These are phyloP conservation scores for Avena eriantha DNA, from an alignment of 176 grass and related monocot genomes.

Conservation along the genomic window DNA sequence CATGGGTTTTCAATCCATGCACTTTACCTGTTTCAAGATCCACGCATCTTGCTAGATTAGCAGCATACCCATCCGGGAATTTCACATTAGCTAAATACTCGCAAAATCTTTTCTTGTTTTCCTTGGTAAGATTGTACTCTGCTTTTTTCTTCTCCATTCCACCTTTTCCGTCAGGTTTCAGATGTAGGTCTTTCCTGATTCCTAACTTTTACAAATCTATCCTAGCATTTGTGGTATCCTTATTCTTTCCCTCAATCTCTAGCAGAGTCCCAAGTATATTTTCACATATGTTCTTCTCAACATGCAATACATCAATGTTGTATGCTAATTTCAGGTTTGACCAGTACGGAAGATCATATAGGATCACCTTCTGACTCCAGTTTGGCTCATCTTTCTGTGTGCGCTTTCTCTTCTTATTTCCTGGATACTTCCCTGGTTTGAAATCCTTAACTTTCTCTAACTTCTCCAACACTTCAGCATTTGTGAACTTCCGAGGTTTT, in stretches of 20 bases:
- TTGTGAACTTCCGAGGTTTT: too few species aligned
- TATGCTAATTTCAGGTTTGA: too few species aligned
- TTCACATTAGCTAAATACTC: constrained; percentile 7
- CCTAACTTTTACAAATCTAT: background rate
- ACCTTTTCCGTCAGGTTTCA: background rate
- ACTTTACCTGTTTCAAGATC: constrained; percentile 6
- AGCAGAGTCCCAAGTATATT: too few species aligned
- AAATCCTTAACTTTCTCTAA: too few species aligned
- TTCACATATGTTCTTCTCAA: too few species aligned
- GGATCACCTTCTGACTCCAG: too few species aligned
- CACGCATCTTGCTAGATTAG: background rate
- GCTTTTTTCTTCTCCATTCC: background rate
- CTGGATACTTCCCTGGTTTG: too few species aligned
- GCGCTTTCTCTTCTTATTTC: too few species aligned
- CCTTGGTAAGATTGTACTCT: background rate
- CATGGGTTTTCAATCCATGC: constrained; percentile 9
- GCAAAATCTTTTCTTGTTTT: background rate
- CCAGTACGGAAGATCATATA: too few species aligned
- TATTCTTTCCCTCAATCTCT: constrained; percentile 8
- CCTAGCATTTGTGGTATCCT: background rate
- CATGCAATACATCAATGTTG: too few species aligned
- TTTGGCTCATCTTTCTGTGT: too few species aligned
- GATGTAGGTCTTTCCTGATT: background rate
- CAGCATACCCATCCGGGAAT: background rate
- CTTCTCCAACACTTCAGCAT: too few species aligned